Evolutionary conservation across 2,329 filamentous ascomycete genomes (phyloP), one percentile per base, ranked within the genome.

Genomic region (Thyridium curvatum): DNA sequence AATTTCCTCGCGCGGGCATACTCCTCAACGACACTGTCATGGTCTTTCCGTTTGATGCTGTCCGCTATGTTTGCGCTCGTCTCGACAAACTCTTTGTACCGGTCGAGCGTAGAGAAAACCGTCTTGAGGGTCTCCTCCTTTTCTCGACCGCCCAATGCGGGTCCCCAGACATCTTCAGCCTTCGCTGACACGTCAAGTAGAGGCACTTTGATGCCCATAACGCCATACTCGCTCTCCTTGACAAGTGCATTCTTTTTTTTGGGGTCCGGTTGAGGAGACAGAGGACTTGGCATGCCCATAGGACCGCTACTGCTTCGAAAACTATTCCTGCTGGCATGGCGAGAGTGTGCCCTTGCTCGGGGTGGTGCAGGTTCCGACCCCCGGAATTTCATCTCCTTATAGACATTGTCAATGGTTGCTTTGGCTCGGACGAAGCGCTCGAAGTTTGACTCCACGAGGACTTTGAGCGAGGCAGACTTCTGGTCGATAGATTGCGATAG

Each of bases 401-500:
- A 98, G 38, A 98, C 93, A 64, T 94, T 94, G 65, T 98, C 93
- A 53, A 98, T 97, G 8, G 91, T 97, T 14, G 91, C 87, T 62
- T 98, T 98, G 32, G 93, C 93, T 46, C 88, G 84, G 40, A 98
- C 93, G 66, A 98, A 98, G 48, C 91, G 84, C 63, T 98, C 94
- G 57, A 98, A 98, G 60, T 98, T 98, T 47, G 87, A 91, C 61
- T 98, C 93, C 17, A 98, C 93, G 14, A 98, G 74, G 10, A 94
- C 86, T 59, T 98, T 98, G 44, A 98, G 75, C 4, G 90, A 96
- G 0, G 91, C 93, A 0, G 91, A 96, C 62, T 98, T 98, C 64
- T 97, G 87, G 54, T 97, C 93, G 53, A 98, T 98, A 1, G 91
- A 96, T 45, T 79, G 78, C 14, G 89, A 93, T 15, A 98, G 77